Percentiles rank a stretch among this genome's conserved stretches.
Conservation (phyloP, 768 basidiomycete species). For the Pleurotus tuber-regium region DNA sequence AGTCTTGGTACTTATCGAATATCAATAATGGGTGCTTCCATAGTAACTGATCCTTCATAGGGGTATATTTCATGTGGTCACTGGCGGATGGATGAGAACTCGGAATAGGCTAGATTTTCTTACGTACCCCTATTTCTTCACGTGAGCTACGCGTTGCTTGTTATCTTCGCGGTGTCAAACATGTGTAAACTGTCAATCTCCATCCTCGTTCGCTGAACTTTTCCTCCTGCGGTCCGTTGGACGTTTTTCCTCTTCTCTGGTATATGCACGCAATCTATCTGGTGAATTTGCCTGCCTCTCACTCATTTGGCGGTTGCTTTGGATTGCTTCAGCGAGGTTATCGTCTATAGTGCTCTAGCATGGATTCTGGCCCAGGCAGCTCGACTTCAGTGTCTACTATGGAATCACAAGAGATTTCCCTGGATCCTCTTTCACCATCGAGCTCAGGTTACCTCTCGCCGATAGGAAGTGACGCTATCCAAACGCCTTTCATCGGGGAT, state of each 20-base stretch:
- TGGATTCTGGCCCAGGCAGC: background rate
- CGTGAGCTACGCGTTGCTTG: background rate
- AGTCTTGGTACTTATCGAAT: slow-evolving; percentile 61
- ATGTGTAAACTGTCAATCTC: background rate
- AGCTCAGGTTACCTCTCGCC: slow-evolving; percentile 26
- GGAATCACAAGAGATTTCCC: slow-evolving; percentile 19
- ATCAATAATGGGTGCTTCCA: slow-evolving; percentile 1
- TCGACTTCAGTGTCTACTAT: background rate
- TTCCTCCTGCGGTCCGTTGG: too few relatives aligned
- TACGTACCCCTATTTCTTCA: background rate
- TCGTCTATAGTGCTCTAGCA: too few relatives aligned
- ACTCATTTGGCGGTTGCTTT: too few relatives aligned
- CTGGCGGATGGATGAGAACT: slow-evolving; percentile 41
- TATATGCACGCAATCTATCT: too few relatives aligned
- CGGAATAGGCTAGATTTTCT: background rate
- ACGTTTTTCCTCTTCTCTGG: too few relatives aligned
- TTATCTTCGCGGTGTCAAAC: background rate
- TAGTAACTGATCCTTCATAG: slow-evolving; percentile 28
- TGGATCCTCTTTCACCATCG: slow-evolving; percentile 30
- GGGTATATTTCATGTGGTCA: slow-evolving; percentile 89
- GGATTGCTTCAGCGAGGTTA: too few relatives aligned
- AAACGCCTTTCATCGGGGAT: slow-evolving; percentile 36
- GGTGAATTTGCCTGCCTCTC: too few relatives aligned
- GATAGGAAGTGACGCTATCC: slow-evolving; percentile 38
- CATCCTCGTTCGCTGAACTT: background rate